Evolutionary conservation across 495 filamentous ascomycete genomes (phyloP).

Genomic region (Hypoxylon subgilvum): DNA sequence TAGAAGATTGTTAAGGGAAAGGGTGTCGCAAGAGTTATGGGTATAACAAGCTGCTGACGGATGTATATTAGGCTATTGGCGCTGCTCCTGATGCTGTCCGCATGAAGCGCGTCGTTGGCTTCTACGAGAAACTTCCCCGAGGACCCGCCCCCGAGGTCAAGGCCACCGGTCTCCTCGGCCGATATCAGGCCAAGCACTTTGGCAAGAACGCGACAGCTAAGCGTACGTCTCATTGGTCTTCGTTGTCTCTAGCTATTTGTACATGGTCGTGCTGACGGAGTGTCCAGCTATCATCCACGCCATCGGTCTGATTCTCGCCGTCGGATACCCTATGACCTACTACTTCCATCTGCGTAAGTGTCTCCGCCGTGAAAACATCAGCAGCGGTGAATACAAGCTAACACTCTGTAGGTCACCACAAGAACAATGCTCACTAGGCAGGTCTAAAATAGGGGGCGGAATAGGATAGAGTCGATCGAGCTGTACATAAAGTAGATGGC

Average conservation of each 20-base stretch:
- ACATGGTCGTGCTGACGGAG: slow-evolving; percentile 32
- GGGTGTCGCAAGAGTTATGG: neutral
- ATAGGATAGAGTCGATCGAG: slow-evolving; percentile 32
- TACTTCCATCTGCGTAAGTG: slow-evolving; percentile 98
- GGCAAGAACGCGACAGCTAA: slow-evolving; percentile 84
- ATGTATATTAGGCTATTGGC: slow-evolving; percentile 73
- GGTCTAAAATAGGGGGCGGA: neutral
- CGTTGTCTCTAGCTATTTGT: slow-evolving; percentile 12
- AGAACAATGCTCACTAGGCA: slow-evolving; percentile 95
- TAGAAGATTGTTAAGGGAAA: too few species aligned
- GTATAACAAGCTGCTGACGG: slow-evolving; percentile 41
- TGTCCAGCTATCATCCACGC: slow-evolving; percentile 80
- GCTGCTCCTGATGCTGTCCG: slow-evolving; percentile 91
- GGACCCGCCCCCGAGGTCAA: slow-evolving; percentile 81
- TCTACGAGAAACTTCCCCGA: slow-evolving; percentile 96
- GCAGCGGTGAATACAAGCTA: neutral
- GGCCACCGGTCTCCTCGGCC: slow-evolving; percentile 76
- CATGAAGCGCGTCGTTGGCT: slow-evolving; percentile 94
- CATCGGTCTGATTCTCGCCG: slow-evolving; percentile 71
- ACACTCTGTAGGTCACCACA: slow-evolving; percentile 82
- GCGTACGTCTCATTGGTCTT: slow-evolving; percentile 68
- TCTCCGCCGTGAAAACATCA: neutral
- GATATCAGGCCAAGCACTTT: slow-evolving; percentile 94
- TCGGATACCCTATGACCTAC: slow-evolving; percentile 96
- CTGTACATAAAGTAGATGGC: slow-evolving; percentile 54